Evolutionary conservation across 1,284 basidiomycete species (phyloP).

Genomic region (Trametes pubescens): DNA sequence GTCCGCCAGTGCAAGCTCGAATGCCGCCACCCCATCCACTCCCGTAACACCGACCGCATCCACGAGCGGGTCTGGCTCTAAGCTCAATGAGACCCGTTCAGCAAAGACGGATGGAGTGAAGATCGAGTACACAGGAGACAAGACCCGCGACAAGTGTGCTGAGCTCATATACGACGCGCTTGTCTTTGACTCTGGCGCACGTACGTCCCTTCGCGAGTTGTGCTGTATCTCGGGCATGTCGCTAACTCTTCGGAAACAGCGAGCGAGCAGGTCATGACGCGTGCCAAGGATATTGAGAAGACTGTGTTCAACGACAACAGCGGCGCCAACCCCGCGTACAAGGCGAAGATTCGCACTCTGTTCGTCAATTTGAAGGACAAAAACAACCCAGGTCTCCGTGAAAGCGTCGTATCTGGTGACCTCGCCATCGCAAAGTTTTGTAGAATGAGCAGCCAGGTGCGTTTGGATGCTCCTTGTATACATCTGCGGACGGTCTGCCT

Average conservation of each 20-base stretch:
- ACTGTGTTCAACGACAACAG: constrained; percentile 60
- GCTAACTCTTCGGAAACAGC: constrained; percentile 48
- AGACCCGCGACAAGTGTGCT: constrained; percentile 87
- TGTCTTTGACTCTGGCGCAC: constrained; percentile 83
- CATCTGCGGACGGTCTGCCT: neutral
- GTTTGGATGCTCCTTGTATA: constrained; percentile 32
- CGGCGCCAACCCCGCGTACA: constrained; percentile 62
- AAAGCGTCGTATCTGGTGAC: constrained; percentile 86
- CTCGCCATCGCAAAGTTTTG: constrained; percentile 76
- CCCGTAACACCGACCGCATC: constrained; percentile 56
- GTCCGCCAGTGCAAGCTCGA: constrained; percentile 28
- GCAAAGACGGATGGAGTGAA: constrained; percentile 76
- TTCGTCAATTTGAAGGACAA: constrained; percentile 96
- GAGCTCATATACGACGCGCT: constrained; percentile 94
- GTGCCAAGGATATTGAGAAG: constrained; percentile 69
- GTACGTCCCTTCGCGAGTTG: constrained; percentile 59
- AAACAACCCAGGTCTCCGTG: constrained; percentile 88
- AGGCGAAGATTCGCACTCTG: constrained; percentile 87
- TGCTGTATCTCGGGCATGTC: neutral
- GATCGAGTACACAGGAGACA: constrained; percentile 67
- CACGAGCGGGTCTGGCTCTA: constrained; percentile 36
- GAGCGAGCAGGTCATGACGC: constrained; percentile 63
- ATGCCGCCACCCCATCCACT: constrained; percentile 47
- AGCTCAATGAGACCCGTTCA: constrained; percentile 58
- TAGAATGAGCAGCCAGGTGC: constrained; percentile 83